Percentiles rank a stretch among this genome's conserved stretches.
Evolutionary conservation across 176 grass and related monocot genomes (phyloP).

Genomic region (Lolium perenne): DNA sequence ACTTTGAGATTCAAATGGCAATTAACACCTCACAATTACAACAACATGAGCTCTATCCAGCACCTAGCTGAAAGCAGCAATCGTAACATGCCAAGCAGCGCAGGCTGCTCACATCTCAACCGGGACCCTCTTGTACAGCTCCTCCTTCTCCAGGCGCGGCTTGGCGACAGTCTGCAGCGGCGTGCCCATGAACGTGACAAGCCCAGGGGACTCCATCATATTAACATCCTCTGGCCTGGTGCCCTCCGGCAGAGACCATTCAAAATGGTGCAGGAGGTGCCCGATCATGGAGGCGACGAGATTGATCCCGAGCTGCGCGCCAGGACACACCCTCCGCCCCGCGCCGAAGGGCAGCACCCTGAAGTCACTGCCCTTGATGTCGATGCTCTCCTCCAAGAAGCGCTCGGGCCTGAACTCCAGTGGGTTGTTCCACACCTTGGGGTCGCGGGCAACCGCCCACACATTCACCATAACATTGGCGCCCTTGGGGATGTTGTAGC

Average conservation of each 20-base stretch:
- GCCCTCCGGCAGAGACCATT: slow-evolving; percentile 62
- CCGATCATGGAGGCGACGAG: slow-evolving; percentile 68
- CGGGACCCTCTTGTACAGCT: slow-evolving; percentile 58
- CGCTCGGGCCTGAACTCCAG: slow-evolving; percentile 70
- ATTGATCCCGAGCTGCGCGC: slow-evolving; percentile 73
- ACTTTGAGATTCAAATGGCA: slow-evolving; percentile 45
- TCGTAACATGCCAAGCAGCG: neutral
- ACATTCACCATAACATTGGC: slow-evolving; percentile 74
- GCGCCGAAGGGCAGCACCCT: slow-evolving; percentile 71
- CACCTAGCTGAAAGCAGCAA: slow-evolving; percentile 35
- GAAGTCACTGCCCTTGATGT: slow-evolving; percentile 73
- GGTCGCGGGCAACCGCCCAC: slow-evolving; percentile 70
- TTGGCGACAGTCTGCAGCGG: slow-evolving; percentile 56
- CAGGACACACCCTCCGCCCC: slow-evolving; percentile 66
- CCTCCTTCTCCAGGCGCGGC: slow-evolving; percentile 53
- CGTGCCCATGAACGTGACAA: slow-evolving; percentile 72
- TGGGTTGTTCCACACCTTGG: slow-evolving; percentile 62
- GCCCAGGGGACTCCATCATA: slow-evolving; percentile 64
- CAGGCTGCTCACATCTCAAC: slow-evolving; percentile 53
- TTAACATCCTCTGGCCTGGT: slow-evolving; percentile 55
- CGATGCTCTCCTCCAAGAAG: slow-evolving; percentile 65
- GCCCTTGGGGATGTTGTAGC: slow-evolving; percentile 69
- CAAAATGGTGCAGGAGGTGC: slow-evolving; percentile 73
- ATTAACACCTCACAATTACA: slow-evolving; percentile 41
- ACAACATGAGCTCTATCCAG: slow-evolving; percentile 23